Conservation (phyloP, 78 protist species). For the Dictyostelium purpureum region DNA sequence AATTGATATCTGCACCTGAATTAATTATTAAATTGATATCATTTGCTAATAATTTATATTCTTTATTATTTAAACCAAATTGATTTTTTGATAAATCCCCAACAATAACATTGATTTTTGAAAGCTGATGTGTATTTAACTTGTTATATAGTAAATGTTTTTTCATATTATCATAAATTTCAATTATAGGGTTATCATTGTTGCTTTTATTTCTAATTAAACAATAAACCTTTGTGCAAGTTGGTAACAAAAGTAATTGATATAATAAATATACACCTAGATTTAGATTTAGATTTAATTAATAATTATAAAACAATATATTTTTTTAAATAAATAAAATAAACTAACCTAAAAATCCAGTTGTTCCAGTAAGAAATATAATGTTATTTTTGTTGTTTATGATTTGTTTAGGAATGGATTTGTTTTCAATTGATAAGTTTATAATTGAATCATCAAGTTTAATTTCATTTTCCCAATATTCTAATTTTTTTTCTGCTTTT, state of each 20-base stretch:
- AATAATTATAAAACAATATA: too few relatives aligned
- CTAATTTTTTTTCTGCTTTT: too few relatives aligned
- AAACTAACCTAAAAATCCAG: slow-evolving; percentile 58
- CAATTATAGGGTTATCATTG: not conserved
- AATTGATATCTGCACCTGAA: not conserved
- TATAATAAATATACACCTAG: slow-evolving; percentile 2
- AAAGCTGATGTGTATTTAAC: not conserved
- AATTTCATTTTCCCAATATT: slow-evolving; percentile 16
- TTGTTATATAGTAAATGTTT: not conserved
- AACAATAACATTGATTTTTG: not conserved
- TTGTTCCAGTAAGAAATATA: slow-evolving; percentile 50
- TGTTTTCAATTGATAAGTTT: not conserved
- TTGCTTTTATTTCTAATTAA: slow-evolving; percentile 2
- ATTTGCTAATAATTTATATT: not conserved
- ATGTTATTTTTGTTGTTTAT: not conserved
- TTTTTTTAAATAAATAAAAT: too few relatives aligned
- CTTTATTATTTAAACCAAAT: not conserved
- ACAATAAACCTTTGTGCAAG: slow-evolving; percentile 21
- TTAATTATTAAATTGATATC: not conserved
- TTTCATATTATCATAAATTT: not conserved
- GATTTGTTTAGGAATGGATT: not conserved
- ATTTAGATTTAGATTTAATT: too few relatives aligned
- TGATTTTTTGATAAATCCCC: slow-evolving; percentile 7
- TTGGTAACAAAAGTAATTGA: not conserved
- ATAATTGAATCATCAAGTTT: not conserved